A percentile compares a stretch with the other conserved stretches of the same genome.
These are phyloP conservation scores for Elongisporangium undulatum DNA, from an alignment of 352 stramenopile genomes.

Conservation along the genomic window DNA sequence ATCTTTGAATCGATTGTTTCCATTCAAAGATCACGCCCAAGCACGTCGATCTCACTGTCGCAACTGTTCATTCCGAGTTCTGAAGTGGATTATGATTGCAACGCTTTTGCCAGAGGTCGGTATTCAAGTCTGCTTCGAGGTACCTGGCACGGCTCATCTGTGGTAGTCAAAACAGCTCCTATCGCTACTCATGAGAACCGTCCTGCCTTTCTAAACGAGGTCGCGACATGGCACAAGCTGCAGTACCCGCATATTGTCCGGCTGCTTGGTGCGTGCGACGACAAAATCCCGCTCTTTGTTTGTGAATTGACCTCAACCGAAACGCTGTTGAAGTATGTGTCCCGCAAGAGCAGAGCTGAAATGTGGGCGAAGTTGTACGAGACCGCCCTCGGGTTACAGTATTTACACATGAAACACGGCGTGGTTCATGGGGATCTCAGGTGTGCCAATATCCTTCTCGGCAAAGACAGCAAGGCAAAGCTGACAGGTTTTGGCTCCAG, in stretches of 20 bases:
- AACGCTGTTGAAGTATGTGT: not conserved
- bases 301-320: constrained; percentile 1
- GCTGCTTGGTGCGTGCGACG: constrained; percentile 8
- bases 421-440: constrained; percentile 24
- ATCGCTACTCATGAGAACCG: not conserved
- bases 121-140: not conserved
- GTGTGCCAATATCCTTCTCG: constrained; percentile 19
- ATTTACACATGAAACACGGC: constrained; percentile 11
- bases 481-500: constrained; percentile 20
- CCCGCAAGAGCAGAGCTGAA: not conserved
- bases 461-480: constrained; percentile 9
- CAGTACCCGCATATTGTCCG: constrained; percentile 5
- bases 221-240: constrained; percentile 5
- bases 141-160: not conserved
- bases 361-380: constrained; percentile 9
- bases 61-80: not conserved
- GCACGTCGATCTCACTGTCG: no score
- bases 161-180: not conserved
- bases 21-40: no score
- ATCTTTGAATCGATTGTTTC: no score
- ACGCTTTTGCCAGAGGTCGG: not conserved
- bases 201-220: not conserved
- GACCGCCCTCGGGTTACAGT: constrained; percentile 14
- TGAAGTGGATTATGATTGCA: not conserved
- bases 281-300: constrained; percentile 6